Evolutionary conservation across 441 rosid species (phyloP).

Genomic region (Adansonia madagascariensis): DNA sequence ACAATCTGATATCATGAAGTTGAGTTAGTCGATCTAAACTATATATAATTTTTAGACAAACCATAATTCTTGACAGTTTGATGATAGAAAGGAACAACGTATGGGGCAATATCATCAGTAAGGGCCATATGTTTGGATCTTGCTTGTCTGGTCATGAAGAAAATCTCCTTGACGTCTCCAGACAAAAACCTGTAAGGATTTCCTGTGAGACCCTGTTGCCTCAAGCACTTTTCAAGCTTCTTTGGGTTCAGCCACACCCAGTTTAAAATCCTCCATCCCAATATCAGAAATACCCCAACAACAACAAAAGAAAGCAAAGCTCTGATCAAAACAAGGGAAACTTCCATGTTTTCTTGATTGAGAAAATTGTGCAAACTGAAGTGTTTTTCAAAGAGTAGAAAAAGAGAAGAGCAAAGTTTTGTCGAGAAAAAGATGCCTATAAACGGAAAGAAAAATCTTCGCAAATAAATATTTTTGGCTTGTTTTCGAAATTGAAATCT

Average conservation of each 20-base stretch:
- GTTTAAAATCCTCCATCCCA: slow-evolving; percentile 51
- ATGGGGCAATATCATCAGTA: slow-evolving; percentile 37
- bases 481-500: neutral
- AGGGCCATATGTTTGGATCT: slow-evolving; percentile 38
- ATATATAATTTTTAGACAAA: too few species aligned
- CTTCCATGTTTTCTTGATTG: neutral
- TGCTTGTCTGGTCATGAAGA: slow-evolving; percentile 34
- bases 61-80: slow-evolving; percentile 34
- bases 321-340: neutral
- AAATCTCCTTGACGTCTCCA: slow-evolving; percentile 44
- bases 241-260: slow-evolving; percentile 53
- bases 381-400: neutral
- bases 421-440: neutral
- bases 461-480: neutral
- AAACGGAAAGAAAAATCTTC: neutral
- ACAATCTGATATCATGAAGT: neutral
- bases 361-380: neutral
- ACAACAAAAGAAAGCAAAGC: neutral
- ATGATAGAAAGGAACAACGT: slow-evolving; percentile 37
- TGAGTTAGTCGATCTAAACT: too few species aligned
- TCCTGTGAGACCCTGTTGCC: slow-evolving; percentile 48
- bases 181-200: slow-evolving; percentile 42
- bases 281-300: slow-evolving; percentile 19
- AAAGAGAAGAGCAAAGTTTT: neutral
- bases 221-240: slow-evolving; percentile 45